Base-by-base conservation (phyloP, 2,329 filamentous ascomycete species). In the Alternaria ethzedia region DNA sequence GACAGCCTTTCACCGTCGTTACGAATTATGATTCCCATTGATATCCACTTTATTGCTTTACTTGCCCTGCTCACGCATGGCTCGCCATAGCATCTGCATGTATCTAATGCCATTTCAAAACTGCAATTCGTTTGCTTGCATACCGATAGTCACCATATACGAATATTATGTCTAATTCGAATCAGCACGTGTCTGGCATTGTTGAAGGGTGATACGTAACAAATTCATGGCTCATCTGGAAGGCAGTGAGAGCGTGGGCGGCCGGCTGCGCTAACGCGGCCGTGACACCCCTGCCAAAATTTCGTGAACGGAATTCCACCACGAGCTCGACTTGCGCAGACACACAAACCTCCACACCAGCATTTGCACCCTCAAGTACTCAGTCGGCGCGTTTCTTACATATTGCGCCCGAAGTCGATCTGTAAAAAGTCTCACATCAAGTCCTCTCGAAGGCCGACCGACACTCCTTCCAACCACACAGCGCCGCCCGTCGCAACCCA, bases 241-340 rank as follows among this genome's bases (percentile, higher is more conserved):
- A 15, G 47, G 47, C 17, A 32, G 17, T 32, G 47, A 13, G 13
- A 15, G 23, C 28, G 20, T 17, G 13, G 28, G 13, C 28, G 20
- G 12, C 20, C 1, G 10, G 43, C 5, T 50, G 23, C 28, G 51
- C 63, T 61, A 67, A 55, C 15, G 41, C 15, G 49, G 5, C 72
- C 71, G 73, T 77, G 74, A 68, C 65, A 78, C 59, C 72, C 74
- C 72, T 74, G 66, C 71, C 69, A 67, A 77, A 78, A 76, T 74
- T 77, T 77, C 70, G 61, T 72, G 69, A 73, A 54, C 51, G 58
- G 56, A 57, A 68, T 56, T 52, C 58, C 56, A 56, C 52, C 59
- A 56, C 54, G 30, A 60, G 30, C 45, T 54, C n/a, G 17, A 59
- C 23, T 57, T 57, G 45, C 47, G 36, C 51, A n/a, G 41, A 54